A percentile compares a stretch with the other conserved stretches of the same genome.
These are phyloP conservation scores for Gossypium trilobum DNA, from an alignment of 441 rosid genomes.

Conservation along the genomic window DNA sequence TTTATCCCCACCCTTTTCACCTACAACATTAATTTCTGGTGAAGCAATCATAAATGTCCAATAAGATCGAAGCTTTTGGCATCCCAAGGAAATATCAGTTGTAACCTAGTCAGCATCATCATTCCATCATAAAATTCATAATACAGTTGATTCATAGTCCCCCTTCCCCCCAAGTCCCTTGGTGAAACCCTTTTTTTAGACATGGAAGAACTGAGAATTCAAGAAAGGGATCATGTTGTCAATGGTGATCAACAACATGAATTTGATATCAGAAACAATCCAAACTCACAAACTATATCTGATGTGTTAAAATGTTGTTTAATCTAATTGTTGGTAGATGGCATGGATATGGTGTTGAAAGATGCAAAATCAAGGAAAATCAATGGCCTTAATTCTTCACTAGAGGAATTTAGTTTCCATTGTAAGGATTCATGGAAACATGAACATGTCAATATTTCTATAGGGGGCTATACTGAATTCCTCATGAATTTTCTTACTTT, in stretches of 20 bases:
- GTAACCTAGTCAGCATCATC: background rate
- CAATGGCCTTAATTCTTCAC: background rate
- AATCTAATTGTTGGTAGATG: conserved; percentile 17
- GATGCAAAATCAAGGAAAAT: conserved; percentile 15
- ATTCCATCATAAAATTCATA: background rate
- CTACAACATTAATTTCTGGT: background rate
- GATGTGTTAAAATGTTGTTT: conserved; percentile 15
- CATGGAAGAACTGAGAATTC: background rate
- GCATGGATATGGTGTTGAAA: conserved; percentile 20
- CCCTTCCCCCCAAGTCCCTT: background rate
- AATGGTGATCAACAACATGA: background rate
- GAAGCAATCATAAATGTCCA: background rate
- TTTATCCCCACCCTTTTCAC: background rate
- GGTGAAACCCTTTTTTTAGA: background rate
- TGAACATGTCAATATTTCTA: background rate
- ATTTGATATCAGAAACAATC: background rate
- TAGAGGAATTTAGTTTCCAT: background rate
- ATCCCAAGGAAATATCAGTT: conserved; percentile 6
- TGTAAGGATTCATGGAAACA: background rate
- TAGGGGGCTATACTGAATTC: background rate
- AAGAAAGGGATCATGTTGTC: background rate
- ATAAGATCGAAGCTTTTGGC: background rate
- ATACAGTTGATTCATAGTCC: background rate
- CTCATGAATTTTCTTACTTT: conserved; percentile 15
- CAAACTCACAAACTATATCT: background rate